Base-by-base conservation (phyloP, 352 stramenopile genomes). In the Phytophthora pluvialis region DNA sequence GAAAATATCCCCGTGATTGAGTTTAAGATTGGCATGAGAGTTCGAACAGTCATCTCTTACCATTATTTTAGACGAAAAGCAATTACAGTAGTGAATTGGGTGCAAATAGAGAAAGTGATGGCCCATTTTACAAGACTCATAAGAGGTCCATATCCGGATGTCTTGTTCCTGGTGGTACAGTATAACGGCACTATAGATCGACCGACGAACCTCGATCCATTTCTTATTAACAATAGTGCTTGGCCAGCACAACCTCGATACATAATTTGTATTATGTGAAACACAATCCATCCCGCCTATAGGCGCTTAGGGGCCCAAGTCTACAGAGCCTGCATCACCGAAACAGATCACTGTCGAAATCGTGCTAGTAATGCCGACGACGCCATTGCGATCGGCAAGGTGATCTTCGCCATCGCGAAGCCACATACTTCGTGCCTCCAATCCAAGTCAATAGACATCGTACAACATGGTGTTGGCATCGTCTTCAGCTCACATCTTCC, bases 1-100 rank as follows among this genome's bases (percentile, higher is more conserved):
- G 40, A 58, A 33, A 57, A 46, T 64, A 51, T 26, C 28, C 29
- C 7, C 7, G 29, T 33, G 57, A 59, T 65, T 6, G 16, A 52
- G 36, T 51, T 60, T 52, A 46, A 59, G 57, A 64, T 65, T 54
- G 32, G 21, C 3, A n/a, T n/a, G n/a, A n/a, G n/a, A n/a, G n/a
- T n/a, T n/a, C n/a, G n/a, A n/a, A n/a, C n/a, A n/a, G n/a, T n/a
- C n/a, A 21, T 21, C 21, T 21, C 21, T 21, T 45, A 26, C 38
- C n/a, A 45, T 45, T 45, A 16, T 40, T 35, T 21, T 21, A 21
- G 21, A 21, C 1, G 21, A 21, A 2, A 21, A 21, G 21, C 21
- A 21, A 21, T 7, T 16, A n/a, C n/a, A n/a, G n/a, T n/a, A n/a
- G n/a, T n/a, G n/a, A n/a, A n/a, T n/a, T n/a, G n/a, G n/a, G n/a